phyloP scores from a whole-genome alignment of 139 green algal species.

The Chlorella sp. region DNA sequence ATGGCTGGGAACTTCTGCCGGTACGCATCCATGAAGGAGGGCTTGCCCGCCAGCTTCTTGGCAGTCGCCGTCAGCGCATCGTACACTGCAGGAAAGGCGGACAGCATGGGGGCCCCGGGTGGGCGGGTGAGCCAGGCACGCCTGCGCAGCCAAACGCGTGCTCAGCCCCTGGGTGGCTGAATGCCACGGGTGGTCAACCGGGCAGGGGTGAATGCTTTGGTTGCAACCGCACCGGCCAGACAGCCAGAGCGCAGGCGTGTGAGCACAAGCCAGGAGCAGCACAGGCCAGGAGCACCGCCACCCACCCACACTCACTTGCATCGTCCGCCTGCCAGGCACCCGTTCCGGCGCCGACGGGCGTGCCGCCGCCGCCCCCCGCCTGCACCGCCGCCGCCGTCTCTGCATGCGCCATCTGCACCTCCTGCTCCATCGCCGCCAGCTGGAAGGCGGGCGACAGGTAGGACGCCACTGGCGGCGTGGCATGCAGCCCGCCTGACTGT shows the following conservation, averaged over 20 bases:
- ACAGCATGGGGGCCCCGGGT: background rate
- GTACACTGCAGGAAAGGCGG: slow-evolving; percentile 7
- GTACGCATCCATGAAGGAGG: slow-evolving; percentile 36
- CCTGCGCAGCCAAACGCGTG: background rate
- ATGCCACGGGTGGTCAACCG: too few relatives aligned
- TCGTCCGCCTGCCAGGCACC: slow-evolving; percentile 19
- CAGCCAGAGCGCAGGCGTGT: background rate
- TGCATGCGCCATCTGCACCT: slow-evolving; percentile 37
- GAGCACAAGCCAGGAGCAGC: background rate
- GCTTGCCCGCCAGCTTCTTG: slow-evolving; percentile 30
- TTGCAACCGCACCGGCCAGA: background rate
- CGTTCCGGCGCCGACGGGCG: background rate
- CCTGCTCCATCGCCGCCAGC: slow-evolving; percentile 36
- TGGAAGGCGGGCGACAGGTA: slow-evolving; percentile 38
- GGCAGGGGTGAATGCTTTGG: too few relatives aligned
- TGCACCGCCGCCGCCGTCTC: background rate
- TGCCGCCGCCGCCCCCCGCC: background rate
- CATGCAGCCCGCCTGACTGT: background rate
- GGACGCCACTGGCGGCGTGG: slow-evolving; percentile 3
- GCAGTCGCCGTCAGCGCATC: slow-evolving; percentile 25
- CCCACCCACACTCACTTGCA: background rate
- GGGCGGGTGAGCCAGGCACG: background rate
- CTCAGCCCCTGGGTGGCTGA: too few relatives aligned
- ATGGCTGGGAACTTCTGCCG: slow-evolving; percentile 32
- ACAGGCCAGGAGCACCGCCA: background rate